Evolutionary conservation across 371 early-diverging fungal species (phyloP).

Genomic region (Syncephalastrum monosporum): DNA sequence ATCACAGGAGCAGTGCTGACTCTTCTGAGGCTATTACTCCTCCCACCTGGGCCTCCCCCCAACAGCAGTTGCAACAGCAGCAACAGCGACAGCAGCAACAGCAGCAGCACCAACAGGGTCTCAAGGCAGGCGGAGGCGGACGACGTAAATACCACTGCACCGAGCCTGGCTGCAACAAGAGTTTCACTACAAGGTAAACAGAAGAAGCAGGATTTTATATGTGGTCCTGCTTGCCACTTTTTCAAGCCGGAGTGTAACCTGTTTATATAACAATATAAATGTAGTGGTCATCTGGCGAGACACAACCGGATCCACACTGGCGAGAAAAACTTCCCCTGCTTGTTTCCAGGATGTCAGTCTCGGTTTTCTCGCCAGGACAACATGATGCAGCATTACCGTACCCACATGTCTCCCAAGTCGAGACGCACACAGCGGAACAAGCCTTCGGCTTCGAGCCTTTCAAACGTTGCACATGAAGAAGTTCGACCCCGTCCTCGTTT

Average conservation of each 20-base stretch:
- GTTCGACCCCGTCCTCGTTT: slow-evolving; percentile 31
- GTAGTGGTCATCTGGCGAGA: slow-evolving; percentile 82
- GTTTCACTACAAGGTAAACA: slow-evolving; percentile 49
- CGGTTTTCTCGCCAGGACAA: slow-evolving; percentile 88
- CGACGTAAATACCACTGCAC: slow-evolving; percentile 47
- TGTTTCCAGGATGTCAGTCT: slow-evolving; percentile 76
- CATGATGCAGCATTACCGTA: slow-evolving; percentile 90
- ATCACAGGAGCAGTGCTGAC: not conserved
- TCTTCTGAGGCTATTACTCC: not conserved
- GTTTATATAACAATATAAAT: not conserved
- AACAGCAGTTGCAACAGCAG: not conserved
- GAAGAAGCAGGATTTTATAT: not conserved
- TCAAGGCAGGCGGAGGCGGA: not conserved
- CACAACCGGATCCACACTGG: slow-evolving; percentile 92
- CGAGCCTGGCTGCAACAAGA: slow-evolving; percentile 47
- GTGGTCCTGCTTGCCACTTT: not conserved
- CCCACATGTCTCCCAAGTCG: slow-evolving; percentile 77
- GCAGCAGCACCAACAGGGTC: slow-evolving; percentile 10
- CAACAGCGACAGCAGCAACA: slow-evolving; percentile 11
- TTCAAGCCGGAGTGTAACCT: not conserved
- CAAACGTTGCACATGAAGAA: slow-evolving; percentile 6
- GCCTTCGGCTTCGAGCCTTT: slow-evolving; percentile 2
- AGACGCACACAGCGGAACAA: slow-evolving; percentile 44
- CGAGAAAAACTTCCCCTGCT: slow-evolving; percentile 87
- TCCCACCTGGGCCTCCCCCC: slow-evolving; percentile 3